Base-by-base conservation (phyloP, 2,329 filamentous ascomycete genomes). In the Cladosporium cucumerinum region DNA sequence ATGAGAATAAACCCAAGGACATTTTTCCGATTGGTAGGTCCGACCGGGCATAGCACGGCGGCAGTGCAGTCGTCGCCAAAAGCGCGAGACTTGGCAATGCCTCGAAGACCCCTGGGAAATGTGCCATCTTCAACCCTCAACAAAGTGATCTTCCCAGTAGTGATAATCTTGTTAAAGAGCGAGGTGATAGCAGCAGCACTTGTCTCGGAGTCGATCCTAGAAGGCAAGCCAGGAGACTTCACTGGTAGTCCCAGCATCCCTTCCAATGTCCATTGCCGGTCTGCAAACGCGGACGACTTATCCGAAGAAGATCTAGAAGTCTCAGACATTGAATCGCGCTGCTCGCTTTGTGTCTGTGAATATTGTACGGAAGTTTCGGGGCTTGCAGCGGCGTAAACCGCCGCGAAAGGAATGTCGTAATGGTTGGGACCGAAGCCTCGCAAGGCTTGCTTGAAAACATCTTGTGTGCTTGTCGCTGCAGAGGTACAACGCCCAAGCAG, bases 401-500 rank as follows among this genome's bases (percentile, higher is more conserved):
- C 39, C 1, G 57, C 61, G 57, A 66, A 68, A 23, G 66, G 65
- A 14, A 68, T 51, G 12, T 68, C 66, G 25, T 68, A 48, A 14
- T 58, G 49, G 32, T 68, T 68, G 8, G 36, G 54, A 3, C 65
- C 61, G 10, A 62, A 36, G 4, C 23, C 39, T 55, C 49, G 34
- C 25, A 62, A 51, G 8, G 93, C 87, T 70, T 89, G 84, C 1
- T 81, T 80, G 91, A 91, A 95, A 73, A 94, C 93, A 11, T 81
- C 82, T 71, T 86, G 87, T 1, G 93, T 83, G 66, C 90, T 89
- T 55, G 88, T 83, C 21, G 91, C 90, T 16, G 85, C 80, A 2
- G 89, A 86, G 4, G 89, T 93, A 66, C 85, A 86, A 75, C 94
- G 89, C 57, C 91, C 90, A 55, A 94, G 86, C 72, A 93, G 89